phyloP scores from a whole-genome alignment of 495 filamentous ascomycete species.

The Tuber umbilicatum region DNA sequence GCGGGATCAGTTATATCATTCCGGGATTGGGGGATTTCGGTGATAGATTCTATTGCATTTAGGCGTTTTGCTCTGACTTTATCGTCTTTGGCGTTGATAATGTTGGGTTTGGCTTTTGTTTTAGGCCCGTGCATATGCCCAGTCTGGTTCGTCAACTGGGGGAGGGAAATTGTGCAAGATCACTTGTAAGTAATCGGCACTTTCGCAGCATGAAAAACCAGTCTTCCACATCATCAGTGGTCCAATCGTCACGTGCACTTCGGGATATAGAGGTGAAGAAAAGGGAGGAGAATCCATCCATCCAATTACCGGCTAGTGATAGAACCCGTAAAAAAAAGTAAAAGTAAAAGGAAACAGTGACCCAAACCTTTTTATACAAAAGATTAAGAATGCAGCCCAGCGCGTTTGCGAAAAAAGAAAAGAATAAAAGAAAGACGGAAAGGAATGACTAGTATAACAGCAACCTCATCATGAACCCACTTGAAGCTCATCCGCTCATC shows the following conservation, averaged over 20 bases:
- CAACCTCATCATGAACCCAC: background rate
- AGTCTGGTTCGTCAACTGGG: background rate
- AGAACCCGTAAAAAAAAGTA: background rate
- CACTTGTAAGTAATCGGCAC: background rate
- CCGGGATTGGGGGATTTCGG: constrained; percentile 96
- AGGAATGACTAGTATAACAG: background rate
- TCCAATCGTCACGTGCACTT: background rate
- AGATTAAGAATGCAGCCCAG: constrained; percentile 6
- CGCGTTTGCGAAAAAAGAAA: constrained; percentile 23
- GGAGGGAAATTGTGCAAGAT: background rate
- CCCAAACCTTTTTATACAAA: constrained; percentile 11
- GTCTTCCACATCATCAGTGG: background rate
- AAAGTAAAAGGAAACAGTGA: background rate
- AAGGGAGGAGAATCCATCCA: background rate
- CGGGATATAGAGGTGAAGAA: background rate
- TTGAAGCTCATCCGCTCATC: background rate
- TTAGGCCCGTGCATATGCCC: background rate
- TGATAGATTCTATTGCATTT: constrained; percentile 93
- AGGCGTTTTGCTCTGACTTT: constrained; percentile 16
- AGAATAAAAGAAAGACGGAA: background rate
- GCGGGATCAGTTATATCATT: constrained; percentile 72
- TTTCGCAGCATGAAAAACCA: background rate
- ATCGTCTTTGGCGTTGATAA: background rate
- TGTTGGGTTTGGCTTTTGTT: background rate
- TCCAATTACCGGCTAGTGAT: background rate